Evolutionary conservation across 2,329 filamentous ascomycete species (phyloP), one percentile per base, ranked within the genome.

Genomic region (Mycosphaerella sp.): DNA sequence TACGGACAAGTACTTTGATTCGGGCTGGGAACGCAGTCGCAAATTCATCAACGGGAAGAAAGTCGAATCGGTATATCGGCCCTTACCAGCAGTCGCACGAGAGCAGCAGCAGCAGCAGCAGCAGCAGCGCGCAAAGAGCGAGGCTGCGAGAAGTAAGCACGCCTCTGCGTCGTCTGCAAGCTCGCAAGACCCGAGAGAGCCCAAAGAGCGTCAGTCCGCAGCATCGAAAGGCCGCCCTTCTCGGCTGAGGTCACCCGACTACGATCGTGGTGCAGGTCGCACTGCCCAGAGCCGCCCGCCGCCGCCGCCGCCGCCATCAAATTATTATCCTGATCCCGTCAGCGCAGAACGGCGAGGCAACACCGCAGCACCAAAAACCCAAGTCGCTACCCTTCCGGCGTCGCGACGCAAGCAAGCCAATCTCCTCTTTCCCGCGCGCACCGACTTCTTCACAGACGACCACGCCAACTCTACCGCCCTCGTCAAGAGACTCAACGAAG

Each of bases 1-100:
- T 14, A 59, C 59, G 31, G 59, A 64, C 42, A 59, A 59, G 31
- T 57, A 68, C 44, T 66, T 59, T 46, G 66, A 68, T 26, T 50
- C 51, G n/a, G 58, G 52, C 29, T 67, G 62, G 56, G 65, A 67
- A 52, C 34, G 54, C 9, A 52, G 40, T 26, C 45, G 45, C 9
- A 59, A 58, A 31, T 53, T 47, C 47, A 41, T 55, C 53, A 60
- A 60, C 57, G 55, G 55, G 10, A 57, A 59, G 51, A 61, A 58
- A 36, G 53, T 58, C 51, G 51, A 61, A 23, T 56, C 55, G 17
- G 42, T 46, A 11, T 47, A 55, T 41, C 43, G 14, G n/a, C 53
- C 51, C n/a, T n/a, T 49, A 6, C 49, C 34, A 45, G 9, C 23
- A 26, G 34, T 31, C 54, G 23, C 40, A 17, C 21, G 29, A 29